Evolutionary conservation across 2,329 filamentous ascomycete genomes (phyloP), one percentile per base, ranked within the genome.

Genomic region (Fusarium sp.): DNA sequence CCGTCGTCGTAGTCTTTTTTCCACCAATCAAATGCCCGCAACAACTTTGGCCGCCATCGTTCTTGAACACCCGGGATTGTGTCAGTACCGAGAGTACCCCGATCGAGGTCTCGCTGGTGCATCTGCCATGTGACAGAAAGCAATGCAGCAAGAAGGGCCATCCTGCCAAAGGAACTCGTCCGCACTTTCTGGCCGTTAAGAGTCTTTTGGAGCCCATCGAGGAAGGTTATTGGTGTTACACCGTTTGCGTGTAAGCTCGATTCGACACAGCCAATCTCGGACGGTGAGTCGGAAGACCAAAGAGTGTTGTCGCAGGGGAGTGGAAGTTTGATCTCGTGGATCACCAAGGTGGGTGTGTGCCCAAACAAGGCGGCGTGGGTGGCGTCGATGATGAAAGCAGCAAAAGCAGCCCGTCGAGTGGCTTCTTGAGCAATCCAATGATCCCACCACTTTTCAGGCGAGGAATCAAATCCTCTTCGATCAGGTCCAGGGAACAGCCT

Each of bases 371-470:
- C 78, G 13, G 78, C 77, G 29, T 80, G 78, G 2, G 75, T 79
- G 7, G 78, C 77, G 47, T 80, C 78, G 16, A 80, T 73, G 35
- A 80, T 78, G 33, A 80, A 80, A 5, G 78, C 78, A 14, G 66
- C 74, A 58, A 80, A 69, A 3, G 78, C 78, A 20, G 78, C 78
- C 11, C 78, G 68, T 2, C 78, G 77, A 2, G 78, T 80, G 5
- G 78, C 78, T 69, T 80, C 78, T 57, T 79, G 78, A 3, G 76
- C 78, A 45, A 80, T 79, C 78, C 78, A 80, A 38, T 79, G 77
- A 59, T 80, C 77, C 78, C 78, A 80, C 78, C 78, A 79, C 22
- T 74, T 78, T 16, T 80, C 79, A 6, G 77, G 79, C 0, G 75
- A 70, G 11, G 74, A 69, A 31, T 79, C 71, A 29, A 77, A 78